phyloP scores from a whole-genome alignment of 2,329 filamentous ascomycete genomes.

The Ceratocystis cubensis region DNA sequence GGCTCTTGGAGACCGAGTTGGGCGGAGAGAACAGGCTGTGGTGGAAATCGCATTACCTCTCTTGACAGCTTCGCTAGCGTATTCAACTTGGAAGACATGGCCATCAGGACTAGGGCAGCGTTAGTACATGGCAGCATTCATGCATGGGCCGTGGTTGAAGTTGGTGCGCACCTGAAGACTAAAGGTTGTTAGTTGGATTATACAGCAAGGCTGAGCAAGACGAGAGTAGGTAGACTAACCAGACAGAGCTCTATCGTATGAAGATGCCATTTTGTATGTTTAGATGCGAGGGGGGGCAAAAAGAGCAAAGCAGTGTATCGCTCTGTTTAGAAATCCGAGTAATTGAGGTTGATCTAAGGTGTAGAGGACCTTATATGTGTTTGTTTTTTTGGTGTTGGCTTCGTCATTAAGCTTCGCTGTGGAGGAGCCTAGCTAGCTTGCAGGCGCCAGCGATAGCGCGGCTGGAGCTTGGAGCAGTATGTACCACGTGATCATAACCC shows the following conservation, averaged over 20 bases:
- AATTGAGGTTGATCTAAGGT: neutral
- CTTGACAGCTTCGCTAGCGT: slow-evolving; percentile 97
- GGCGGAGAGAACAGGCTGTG: slow-evolving; percentile 24
- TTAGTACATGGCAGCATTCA: slow-evolving; percentile 35
- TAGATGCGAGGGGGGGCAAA: neutral
- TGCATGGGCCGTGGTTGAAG: slow-evolving; percentile 30
- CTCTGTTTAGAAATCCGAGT: neutral
- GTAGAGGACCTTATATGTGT: neutral
- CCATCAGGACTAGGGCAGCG: slow-evolving; percentile 69
- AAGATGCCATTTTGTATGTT: slow-evolving; percentile 59
- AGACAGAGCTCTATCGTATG: slow-evolving; percentile 98
- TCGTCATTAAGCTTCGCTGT: slow-evolving; percentile 4
- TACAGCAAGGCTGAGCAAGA: slow-evolving; percentile 26
- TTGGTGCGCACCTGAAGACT: slow-evolving; percentile 66
- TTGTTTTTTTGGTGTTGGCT: neutral
- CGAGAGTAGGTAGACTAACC: slow-evolving; percentile 47
- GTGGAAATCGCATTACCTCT: slow-evolving; percentile 49
- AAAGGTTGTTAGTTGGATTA: slow-evolving; percentile 33
- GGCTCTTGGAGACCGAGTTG: neutral
- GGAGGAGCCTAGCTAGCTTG: slow-evolving; percentile 6
- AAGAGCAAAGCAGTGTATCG: neutral
- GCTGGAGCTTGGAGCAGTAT: neutral
- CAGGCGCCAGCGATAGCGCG: slow-evolving; percentile 9
- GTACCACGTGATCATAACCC: neutral
- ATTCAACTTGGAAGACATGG: slow-evolving; percentile 99